Percentiles rank a stretch among this genome's conserved stretches.
Evolutionary conservation across 768 basidiomycete genomes (phyloP).

Genomic region (Calocera cornea): DNA sequence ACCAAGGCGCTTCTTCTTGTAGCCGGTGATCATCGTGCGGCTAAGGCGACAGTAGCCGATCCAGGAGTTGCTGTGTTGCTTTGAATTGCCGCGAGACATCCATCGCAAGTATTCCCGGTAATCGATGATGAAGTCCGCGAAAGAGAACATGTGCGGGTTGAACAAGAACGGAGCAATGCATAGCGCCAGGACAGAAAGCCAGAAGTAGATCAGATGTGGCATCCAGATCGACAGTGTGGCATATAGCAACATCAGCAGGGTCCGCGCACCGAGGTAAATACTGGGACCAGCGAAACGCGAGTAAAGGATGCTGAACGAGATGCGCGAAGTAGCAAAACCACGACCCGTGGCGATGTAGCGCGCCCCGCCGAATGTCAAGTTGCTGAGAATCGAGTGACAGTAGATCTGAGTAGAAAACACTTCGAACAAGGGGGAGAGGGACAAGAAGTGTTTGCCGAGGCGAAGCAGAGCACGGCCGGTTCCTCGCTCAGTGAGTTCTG

Average conservation of each 20-base stretch:
- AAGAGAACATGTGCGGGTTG: constrained; percentile 99
- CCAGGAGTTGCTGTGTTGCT: constrained; percentile 96
- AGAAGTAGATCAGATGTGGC: constrained; percentile 91
- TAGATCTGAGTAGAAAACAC: constrained; percentile 98
- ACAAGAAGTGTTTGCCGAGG: constrained; percentile 85
- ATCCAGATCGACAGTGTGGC: constrained; percentile 88
- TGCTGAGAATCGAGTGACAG: constrained; percentile 92
- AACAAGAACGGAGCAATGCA: constrained; percentile 96
- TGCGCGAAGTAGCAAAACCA: constrained; percentile 93
- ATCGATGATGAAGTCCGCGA: constrained; percentile 94
- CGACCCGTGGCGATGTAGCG: constrained; percentile 98
- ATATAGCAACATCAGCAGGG: constrained; percentile 81
- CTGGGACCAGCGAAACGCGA: constrained; percentile 98
- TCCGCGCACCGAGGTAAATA: constrained; percentile 94
- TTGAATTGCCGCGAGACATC: constrained; percentile 98
- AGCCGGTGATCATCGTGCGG: constrained; percentile 98
- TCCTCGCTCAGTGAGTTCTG: constrained; percentile 91
- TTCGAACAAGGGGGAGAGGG: constrained; percentile 90
- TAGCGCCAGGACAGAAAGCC: constrained; percentile 83
- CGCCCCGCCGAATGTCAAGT: constrained; percentile 94
- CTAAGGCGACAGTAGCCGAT: constrained; percentile 97
- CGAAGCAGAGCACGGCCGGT: constrained; percentile 84
- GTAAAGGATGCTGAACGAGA: constrained; percentile 88
- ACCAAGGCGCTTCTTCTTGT: constrained; percentile 95
- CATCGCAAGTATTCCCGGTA: constrained; percentile 93